phyloP scores from a whole-genome alignment of 2,329 filamentous ascomycete genomes.

The Neonectria magnoliae region DNA sequence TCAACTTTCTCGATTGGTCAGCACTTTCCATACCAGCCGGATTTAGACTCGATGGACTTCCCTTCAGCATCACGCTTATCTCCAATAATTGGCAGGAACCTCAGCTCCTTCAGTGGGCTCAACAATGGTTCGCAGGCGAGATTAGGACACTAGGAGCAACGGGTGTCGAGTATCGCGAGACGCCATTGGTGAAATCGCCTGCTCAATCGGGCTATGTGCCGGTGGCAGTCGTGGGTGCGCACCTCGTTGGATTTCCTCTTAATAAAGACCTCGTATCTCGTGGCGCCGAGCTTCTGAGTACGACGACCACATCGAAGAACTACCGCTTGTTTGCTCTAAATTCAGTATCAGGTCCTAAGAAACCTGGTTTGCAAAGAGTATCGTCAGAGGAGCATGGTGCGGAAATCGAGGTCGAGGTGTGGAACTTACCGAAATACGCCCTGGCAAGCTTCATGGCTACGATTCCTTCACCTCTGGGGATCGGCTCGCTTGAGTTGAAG shows the following conservation, averaged over 20 bases:
- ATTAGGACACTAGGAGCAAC: conserved; percentile 44
- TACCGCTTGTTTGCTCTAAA: conserved; percentile 47
- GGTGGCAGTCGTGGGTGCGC: conserved; percentile 50
- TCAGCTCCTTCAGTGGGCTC: conserved; percentile 42
- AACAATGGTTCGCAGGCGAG: conserved; percentile 41
- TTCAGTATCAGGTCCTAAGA: conserved; percentile 31
- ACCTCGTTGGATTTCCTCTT: conserved; percentile 48
- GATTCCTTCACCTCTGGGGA: conserved; percentile 46
- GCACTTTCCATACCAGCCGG: conserved; percentile 64
- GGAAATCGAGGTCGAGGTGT: conserved; percentile 49
- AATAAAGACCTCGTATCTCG: conserved; percentile 47
- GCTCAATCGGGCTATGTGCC: conserved; percentile 12
- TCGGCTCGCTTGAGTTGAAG: conserved; percentile 49
- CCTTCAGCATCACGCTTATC: conserved; percentile 52
- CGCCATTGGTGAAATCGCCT: not conserved
- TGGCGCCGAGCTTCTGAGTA: conserved; percentile 39
- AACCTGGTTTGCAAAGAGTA: conserved; percentile 47
- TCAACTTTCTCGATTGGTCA: conserved; percentile 68
- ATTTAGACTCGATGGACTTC: conserved; percentile 48
- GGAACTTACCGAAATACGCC: conserved; percentile 44
- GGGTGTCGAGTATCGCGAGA: conserved; percentile 20
- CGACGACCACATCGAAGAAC: conserved; percentile 42
- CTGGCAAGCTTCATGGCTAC: conserved; percentile 48
- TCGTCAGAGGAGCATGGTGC: conserved; percentile 30
- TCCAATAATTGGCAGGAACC: conserved; percentile 49